A percentile compares a stretch with the other conserved stretches of the same genome.
These are phyloP conservation scores for Fusarium sulawesiense DNA, from an alignment of 2,329 filamentous ascomycete genomes.

Conservation along the genomic window DNA sequence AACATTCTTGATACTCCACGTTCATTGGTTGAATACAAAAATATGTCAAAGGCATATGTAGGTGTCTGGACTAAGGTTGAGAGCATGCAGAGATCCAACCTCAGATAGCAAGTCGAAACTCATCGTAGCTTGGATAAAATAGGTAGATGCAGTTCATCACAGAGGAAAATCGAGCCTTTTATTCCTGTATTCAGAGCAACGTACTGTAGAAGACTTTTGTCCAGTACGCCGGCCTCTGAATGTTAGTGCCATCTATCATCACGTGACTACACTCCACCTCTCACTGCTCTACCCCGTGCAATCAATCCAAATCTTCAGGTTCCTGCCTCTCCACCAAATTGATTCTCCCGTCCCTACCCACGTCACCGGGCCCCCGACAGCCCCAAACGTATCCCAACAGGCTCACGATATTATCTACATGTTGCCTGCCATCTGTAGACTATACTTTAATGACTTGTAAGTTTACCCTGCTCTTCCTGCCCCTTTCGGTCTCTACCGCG, in stretches of 20 bases:
- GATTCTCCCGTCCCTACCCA: conserved; percentile 51
- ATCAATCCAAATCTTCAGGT: conserved; percentile 53
- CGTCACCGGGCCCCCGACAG: conserved; percentile 46
- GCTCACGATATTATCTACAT: conserved; percentile 43
- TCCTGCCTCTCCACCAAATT: conserved; percentile 51
- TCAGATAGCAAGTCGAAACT: not conserved
- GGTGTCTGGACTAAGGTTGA: not conserved
- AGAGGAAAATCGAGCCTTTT: not conserved
- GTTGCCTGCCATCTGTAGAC: conserved; percentile 52
- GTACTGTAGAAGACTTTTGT: not conserved
- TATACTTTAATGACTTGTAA: conserved; percentile 64
- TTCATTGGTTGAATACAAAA: conserved; percentile 18
- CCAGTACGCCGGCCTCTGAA: not conserved
- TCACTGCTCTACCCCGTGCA: conserved; percentile 43
- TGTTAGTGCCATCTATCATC: conserved; percentile 4
- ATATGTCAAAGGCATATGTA: not conserved
- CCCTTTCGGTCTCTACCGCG: conserved; percentile 43
- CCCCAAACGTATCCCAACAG: conserved; percentile 44
- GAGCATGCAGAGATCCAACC: not conserved
- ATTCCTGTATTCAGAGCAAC: not conserved
- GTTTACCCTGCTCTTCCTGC: conserved; percentile 51
- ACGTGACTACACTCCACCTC: conserved; percentile 34
- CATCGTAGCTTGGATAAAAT: not conserved
- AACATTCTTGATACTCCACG: not conserved
- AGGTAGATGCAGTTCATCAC: not conserved